Percentiles rank a stretch among this genome's conserved stretches.
Conservation (phyloP, 306 rosid species). For the Cucurbita moschata region DNA sequence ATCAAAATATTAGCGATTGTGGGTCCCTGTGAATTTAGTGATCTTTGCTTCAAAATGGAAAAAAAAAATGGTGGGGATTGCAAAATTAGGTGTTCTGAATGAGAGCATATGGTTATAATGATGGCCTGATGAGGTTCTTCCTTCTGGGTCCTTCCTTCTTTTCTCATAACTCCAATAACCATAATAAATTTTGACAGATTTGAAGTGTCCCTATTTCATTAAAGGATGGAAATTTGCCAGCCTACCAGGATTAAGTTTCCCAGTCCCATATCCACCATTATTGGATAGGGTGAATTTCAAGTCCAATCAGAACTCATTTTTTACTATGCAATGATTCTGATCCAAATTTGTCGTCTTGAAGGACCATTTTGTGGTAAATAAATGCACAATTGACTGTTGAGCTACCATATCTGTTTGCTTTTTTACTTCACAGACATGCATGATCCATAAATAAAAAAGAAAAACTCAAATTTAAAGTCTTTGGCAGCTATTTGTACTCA, state of each 20-base stretch:
- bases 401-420: not conserved
- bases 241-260: not conserved
- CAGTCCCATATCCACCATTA: conserved; percentile 8
- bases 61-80: not conserved
- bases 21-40: not conserved
- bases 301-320: not conserved
- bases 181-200: conserved; percentile 9
- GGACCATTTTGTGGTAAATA: not conserved
- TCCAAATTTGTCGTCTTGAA: not conserved
- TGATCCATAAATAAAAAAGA: not conserved
- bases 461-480: not conserved
- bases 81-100: not conserved
- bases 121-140: not conserved
- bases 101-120: not conserved
- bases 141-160: conserved; percentile 6
- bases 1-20: not conserved
- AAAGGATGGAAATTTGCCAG: conserved; percentile 3
- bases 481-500: not conserved
- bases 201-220: conserved; percentile 3
- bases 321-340: not conserved
- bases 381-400: not conserved
- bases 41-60: not conserved
- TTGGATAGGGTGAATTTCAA: not conserved
- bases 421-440: not conserved
- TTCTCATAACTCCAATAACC: not conserved